Conservation (phyloP, 495 filamentous ascomycete genomes). For the Tuber calosporum region DNA sequence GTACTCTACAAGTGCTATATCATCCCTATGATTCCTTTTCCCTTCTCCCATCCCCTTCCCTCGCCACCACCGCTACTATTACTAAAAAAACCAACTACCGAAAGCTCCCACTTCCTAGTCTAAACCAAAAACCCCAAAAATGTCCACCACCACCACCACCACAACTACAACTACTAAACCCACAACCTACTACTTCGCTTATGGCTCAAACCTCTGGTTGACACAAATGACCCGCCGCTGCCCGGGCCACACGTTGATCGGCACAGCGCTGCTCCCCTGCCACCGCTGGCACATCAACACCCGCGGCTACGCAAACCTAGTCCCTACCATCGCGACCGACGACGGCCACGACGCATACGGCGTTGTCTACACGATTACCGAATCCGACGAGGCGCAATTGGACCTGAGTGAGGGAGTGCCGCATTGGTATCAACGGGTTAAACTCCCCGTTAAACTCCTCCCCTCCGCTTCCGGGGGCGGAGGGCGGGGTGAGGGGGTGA, state of each 20-base stretch:
- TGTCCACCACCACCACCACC: too few relatives aligned
- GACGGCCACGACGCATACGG: slow-evolving; percentile 46
- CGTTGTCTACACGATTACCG: slow-evolving; percentile 49
- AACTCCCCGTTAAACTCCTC: slow-evolving; percentile 18
- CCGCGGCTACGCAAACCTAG: slow-evolving; percentile 63
- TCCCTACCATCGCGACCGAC: slow-evolving; percentile 42
- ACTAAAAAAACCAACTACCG: not conserved
- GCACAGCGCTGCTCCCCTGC: slow-evolving; percentile 47
- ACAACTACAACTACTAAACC: not conserved
- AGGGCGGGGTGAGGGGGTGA: slow-evolving; percentile 16
- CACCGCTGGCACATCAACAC: slow-evolving; percentile 63
- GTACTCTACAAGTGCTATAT: not conserved
- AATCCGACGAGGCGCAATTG: slow-evolving; percentile 47
- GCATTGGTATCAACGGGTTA: slow-evolving; percentile 47
- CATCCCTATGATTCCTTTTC: not conserved
- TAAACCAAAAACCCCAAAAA: not conserved
- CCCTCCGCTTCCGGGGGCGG: not conserved
- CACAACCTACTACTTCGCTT: slow-evolving; percentile 58
- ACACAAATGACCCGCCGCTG: slow-evolving; percentile 62
- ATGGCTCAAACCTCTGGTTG: slow-evolving; percentile 64
- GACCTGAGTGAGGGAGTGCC: slow-evolving; percentile 57
- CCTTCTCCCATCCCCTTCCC: not conserved
- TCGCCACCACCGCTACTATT: not conserved
- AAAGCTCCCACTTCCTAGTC: not conserved
- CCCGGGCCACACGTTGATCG: slow-evolving; percentile 47